Conservation (phyloP, 805 yeast species). For the Cyberlindnera mycetangii region DNA sequence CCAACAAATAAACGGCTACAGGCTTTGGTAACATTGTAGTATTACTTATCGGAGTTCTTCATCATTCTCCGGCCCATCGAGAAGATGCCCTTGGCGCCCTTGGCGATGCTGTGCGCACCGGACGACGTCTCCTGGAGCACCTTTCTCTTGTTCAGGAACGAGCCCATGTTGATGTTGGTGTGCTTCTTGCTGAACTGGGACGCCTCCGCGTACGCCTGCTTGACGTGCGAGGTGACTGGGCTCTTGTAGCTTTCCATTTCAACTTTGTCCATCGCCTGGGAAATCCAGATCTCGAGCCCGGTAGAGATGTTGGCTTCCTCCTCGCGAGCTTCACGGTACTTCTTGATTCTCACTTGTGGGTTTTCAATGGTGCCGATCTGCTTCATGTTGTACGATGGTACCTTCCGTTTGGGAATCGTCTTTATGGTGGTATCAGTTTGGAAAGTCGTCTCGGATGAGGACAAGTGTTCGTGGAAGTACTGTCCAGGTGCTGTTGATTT, state of each 20-base stretch:
- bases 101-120: conserved; percentile 46
- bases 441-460: neutral
- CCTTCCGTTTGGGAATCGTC: conserved; percentile 6
- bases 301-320: conserved; percentile 46
- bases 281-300: conserved; percentile 58
- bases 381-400: conserved; percentile 35
- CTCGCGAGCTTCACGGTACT: conserved; percentile 40
- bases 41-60: conserved; percentile 26
- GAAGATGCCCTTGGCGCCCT: conserved; percentile 55
- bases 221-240: conserved; percentile 40
- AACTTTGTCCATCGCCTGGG: conserved; percentile 32
- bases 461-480: conserved; percentile 16
- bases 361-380: conserved; percentile 38
- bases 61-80: conserved; percentile 53
- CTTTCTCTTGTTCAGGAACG: conserved; percentile 48
- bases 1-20: conserved; percentile 16
- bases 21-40: neutral
- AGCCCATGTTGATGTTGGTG: conserved; percentile 39
- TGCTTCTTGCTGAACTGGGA: conserved; percentile 28
- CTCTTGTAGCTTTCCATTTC: conserved; percentile 29
- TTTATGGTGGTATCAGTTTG: neutral
- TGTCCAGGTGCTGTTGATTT: conserved; percentile 2
- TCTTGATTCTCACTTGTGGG: conserved; percentile 39
- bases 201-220: conserved; percentile 65
- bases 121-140: conserved; percentile 50